Conservation (phyloP, 2,329 filamentous ascomycete genomes). For the Septoria petroselini region DNA sequence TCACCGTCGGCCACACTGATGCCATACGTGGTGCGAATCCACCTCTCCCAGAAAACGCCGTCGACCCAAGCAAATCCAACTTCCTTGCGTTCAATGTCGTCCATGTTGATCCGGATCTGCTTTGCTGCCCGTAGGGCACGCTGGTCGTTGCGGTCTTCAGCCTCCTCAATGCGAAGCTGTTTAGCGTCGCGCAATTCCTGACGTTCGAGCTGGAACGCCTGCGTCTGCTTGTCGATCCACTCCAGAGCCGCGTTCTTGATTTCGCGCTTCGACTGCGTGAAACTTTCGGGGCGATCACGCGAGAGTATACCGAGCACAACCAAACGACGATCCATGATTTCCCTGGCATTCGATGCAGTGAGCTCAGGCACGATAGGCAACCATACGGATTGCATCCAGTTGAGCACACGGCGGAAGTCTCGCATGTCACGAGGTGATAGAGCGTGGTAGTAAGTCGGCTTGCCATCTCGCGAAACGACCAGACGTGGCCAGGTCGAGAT, state of each 20-base stretch:
- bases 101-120: slow-evolving; percentile 86
- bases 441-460: slow-evolving; percentile 84
- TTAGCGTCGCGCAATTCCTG: slow-evolving; percentile 93
- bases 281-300: slow-evolving; percentile 74
- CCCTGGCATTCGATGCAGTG: slow-evolving; percentile 82
- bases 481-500: slow-evolving; percentile 96
- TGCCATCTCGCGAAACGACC: slow-evolving; percentile 81
- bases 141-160: slow-evolving; percentile 87
- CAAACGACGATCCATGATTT: slow-evolving; percentile 92
- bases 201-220: slow-evolving; percentile 85
- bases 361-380: slow-evolving; percentile 92
- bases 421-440: slow-evolving; percentile 90
- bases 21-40: slow-evolving; percentile 92
- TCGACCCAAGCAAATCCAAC: slow-evolving; percentile 97
- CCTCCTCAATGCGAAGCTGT: slow-evolving; percentile 92
- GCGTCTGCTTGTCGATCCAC: slow-evolving; percentile 96
- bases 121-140: slow-evolving; percentile 83
- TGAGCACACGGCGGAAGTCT: slow-evolving; percentile 72
- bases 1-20: slow-evolving; percentile 85
- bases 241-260: slow-evolving; percentile 93
- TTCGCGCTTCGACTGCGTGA: slow-evolving; percentile 74
- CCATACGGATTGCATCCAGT: slow-evolving; percentile 97
- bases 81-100: slow-evolving; percentile 79
- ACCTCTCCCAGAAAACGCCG: slow-evolving; percentile 94
- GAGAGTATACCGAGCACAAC: slow-evolving; percentile 91